These are phyloP conservation scores for Halophytophthora batemanensis DNA, from an alignment of 352 stramenopile species.

Conservation along the genomic window DNA sequence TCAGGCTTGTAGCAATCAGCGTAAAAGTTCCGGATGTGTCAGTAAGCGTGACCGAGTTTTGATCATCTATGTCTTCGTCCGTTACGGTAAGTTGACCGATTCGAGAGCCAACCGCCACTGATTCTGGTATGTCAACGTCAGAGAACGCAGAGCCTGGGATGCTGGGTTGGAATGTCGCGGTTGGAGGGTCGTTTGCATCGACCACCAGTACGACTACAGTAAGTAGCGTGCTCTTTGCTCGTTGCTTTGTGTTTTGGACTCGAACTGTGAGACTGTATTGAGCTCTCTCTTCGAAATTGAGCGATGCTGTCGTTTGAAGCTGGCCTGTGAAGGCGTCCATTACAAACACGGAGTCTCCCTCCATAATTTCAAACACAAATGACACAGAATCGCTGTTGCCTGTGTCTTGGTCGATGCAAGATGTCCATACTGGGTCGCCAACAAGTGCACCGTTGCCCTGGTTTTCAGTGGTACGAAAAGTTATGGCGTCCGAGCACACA, in stretches of 20 bases:
- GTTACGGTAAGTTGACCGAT: conserved; percentile 12
- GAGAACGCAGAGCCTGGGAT: conserved; percentile 7
- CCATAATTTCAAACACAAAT: conserved; percentile 44
- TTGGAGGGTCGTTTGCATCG: conserved; percentile 16
- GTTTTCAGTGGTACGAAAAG: conserved; percentile 17
- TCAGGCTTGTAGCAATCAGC: conserved; percentile 10
- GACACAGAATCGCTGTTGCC: conserved; percentile 10
- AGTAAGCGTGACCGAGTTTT: conserved; percentile 2
- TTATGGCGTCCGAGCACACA: conserved; percentile 2
- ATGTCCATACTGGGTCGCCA: conserved; percentile 33
- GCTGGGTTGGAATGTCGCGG: conserved; percentile 9
- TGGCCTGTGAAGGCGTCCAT: conserved; percentile 11
- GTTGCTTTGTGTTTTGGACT: conserved; percentile 14
- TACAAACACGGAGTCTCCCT: conserved; percentile 1
- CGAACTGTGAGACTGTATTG: conserved; percentile 14
- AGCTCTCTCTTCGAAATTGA: conserved; percentile 17
- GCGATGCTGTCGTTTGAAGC: conserved; percentile 2
- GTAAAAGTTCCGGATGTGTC: conserved; percentile 7
- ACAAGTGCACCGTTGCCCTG: conserved; percentile 25
- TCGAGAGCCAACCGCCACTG: conserved; percentile 8
- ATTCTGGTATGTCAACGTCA: conserved; percentile 13
- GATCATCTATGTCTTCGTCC: conserved; percentile 22
- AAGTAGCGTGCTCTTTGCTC: conserved; percentile 14
- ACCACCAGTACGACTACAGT: conserved; percentile 7
- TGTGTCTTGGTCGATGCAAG: conserved; percentile 45